phyloP scores from a whole-genome alignment of 345 rosid genomes.

The Hirschfeldia incana region DNA sequence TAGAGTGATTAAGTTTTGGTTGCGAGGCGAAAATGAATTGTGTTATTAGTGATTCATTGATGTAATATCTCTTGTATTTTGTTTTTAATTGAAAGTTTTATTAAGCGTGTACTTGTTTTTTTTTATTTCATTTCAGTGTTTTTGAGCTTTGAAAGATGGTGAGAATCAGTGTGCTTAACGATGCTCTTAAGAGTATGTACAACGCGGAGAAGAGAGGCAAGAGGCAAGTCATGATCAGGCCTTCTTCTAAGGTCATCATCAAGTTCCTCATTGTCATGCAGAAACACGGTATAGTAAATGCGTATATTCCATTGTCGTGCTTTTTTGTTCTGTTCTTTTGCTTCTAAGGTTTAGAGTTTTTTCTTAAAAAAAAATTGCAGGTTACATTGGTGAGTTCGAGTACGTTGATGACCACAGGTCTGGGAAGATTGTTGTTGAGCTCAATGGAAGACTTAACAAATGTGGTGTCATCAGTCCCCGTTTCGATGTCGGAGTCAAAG shows the following conservation, averaged over 20 bases:
- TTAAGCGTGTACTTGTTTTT: neutral
- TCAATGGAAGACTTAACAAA: constrained; percentile 77
- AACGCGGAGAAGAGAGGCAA: constrained; percentile 41
- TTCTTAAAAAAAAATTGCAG: constrained; percentile 39
- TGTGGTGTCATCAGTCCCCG: constrained; percentile 91
- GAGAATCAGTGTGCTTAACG: constrained; percentile 39
- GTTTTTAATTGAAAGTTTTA: neutral
- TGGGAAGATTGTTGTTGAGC: constrained; percentile 81
- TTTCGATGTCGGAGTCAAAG: constrained; percentile 79
- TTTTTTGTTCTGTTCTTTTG: too few species aligned
- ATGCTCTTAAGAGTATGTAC: constrained; percentile 38
- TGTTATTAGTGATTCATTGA: neutral
- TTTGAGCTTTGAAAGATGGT: constrained; percentile 33
- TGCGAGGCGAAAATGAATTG: neutral
- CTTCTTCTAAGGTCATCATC: constrained; percentile 41
- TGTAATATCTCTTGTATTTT: too few species aligned
- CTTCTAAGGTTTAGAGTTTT: too few species aligned
- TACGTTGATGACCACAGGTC: constrained; percentile 83
- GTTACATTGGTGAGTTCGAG: constrained; percentile 87
- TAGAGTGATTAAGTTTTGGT: neutral
- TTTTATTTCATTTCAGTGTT: constrained; percentile 17
- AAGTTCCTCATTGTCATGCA: constrained; percentile 70
- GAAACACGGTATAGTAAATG: constrained; percentile 57
- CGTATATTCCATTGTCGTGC: neutral
- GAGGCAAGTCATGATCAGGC: constrained; percentile 42